Base-by-base conservation (phyloP, 768 basidiomycete genomes). In the Hemileccinum impolitum region DNA sequence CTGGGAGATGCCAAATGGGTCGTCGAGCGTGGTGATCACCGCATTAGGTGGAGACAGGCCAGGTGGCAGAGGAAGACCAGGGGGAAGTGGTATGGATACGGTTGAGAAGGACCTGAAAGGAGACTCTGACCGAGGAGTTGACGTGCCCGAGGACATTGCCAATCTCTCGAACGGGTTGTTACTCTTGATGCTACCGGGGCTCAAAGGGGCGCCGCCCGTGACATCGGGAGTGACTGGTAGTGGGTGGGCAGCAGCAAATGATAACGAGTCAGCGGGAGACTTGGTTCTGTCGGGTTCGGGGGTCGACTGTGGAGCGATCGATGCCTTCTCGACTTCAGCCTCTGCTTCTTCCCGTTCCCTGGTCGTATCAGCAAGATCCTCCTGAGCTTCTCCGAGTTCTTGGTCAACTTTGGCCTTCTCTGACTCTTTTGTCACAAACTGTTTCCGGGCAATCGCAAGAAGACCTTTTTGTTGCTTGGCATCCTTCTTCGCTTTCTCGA, bases 401-500 rank as follows among this genome's bases (percentile, higher is more conserved):
- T 81, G 81, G 57, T 85, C 79, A 10, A 73, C 74, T 65, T 81
- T 88, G 13, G 77, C 79, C 48, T 78, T 81, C 59, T 90, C 89
- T 0, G 77, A 73, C 65, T 98, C 95, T 53, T 90, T 87, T 5
- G 87, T 81, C 21, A 79, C 79, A 23, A 98, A 73, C 71, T 98
- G 96, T 67, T 99, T 98, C 73, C 86, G 87, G 6, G 91, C 90
- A 64, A 98, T 95, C 5, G 94, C 94, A 19, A 95, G 76, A 54
- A 95, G 75, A 10, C 96, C 96, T 66, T 92, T 97, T 72, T 97
- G 94, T 63, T 96, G 92, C 66, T 95, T 87, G 2, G 90, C 92
- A 44, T 97, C 94, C 70, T 90, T 98, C 74, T 84, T 94, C 35
- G 79, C 66, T 71, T 89, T 94, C 67, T 98, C 96, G 18, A 93